Base-by-base conservation (phyloP, 192 early-diverging fungal species). In the Kappamyces sp. region DNA sequence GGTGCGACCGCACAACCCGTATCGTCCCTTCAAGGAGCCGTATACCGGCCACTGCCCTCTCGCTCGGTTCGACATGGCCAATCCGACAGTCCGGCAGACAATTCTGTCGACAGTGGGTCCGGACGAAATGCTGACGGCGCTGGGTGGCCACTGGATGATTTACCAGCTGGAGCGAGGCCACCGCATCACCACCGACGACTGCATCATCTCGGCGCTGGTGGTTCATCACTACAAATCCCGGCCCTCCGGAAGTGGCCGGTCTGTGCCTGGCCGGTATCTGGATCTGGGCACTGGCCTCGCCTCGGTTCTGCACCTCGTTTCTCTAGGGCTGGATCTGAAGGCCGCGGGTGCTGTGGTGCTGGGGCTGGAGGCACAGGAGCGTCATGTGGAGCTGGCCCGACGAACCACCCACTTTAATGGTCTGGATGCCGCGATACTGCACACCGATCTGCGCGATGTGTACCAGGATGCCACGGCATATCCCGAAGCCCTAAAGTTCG, bases 271-370 rank as follows among this genome's bases (percentile, higher is more conserved):
- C 8, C 42, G 47, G 1, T 60, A 73, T 37, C 29, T 69, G 31
- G 71, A 73, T 59, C 54, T 73, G n/a, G 71, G 71, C 2, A 64
- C 60, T 30, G 71, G 71, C 41, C 54, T 73, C n/a, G 66, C 60
- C 14, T 62, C 59, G 11, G 71, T 73, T 2, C 49, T 73, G 49
- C 33, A 39, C 4, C 57, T 69, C 45, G 49, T 69, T 4, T 12
- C 59, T 73, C 30, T 33, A 54, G 14, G 62, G 65, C 12, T 39
- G 45, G 15, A 48, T 72, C 33, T 7, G 32, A 39, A 22, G 5
- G 14, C 22, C 22, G 22, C 22, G 22, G 22, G 22, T 22, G 22
- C 22, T 22, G 22, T 22, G 43, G 47, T 15, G 5, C 62, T 15
- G 71, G 71, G n/a, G 59, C 22, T 73, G 5, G 71, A 73, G 60